Conservation (phyloP, 345 rosid species). For the Salix udensis region DNA sequence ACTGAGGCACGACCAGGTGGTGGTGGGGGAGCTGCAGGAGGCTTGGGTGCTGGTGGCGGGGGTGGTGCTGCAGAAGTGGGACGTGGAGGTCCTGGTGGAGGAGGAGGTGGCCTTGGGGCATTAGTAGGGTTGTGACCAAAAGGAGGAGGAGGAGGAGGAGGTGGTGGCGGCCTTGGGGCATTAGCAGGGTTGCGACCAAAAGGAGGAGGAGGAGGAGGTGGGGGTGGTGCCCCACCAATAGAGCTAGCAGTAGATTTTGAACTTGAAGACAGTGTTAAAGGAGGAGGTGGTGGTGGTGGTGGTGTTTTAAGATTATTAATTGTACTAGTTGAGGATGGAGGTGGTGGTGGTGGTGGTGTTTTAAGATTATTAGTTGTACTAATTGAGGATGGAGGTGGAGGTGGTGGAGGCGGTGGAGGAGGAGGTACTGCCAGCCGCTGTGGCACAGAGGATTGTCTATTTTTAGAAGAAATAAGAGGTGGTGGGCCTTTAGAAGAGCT, state of each 20-base stretch:
- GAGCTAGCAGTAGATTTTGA: constrained; percentile 26
- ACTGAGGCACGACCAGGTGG: constrained; percentile 33
- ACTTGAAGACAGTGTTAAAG: constrained; percentile 4
- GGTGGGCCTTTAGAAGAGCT: constrained; percentile 6
- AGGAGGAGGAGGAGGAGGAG: constrained; percentile 18
- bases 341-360: background rate
- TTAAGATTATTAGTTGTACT: background rate
- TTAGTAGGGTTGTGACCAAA: constrained; percentile 7
- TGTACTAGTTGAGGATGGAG: constrained; percentile 17
- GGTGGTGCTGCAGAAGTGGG: constrained; percentile 22
- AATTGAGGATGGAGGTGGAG: constrained; percentile 25
- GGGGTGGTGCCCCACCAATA: constrained; percentile 27
- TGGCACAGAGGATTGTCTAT: constrained; percentile 5
- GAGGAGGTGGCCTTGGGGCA: constrained; percentile 34
- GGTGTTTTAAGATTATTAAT: background rate
- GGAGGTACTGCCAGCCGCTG: constrained; percentile 16
- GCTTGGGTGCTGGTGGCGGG: constrained; percentile 59
- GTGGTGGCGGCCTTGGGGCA: constrained; percentile 29
- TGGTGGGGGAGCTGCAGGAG: constrained; percentile 60
- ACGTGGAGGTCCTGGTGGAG: constrained; percentile 13
- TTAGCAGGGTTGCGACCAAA: constrained; percentile 6
- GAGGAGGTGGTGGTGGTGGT: constrained; percentile 4
- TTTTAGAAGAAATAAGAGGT: constrained; percentile 3
- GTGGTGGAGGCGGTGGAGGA: constrained; percentile 32
- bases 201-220: constrained; percentile 24